Conservation (phyloP, 129 eudicot genomes). For the Smallanthus sonchifolius region DNA sequence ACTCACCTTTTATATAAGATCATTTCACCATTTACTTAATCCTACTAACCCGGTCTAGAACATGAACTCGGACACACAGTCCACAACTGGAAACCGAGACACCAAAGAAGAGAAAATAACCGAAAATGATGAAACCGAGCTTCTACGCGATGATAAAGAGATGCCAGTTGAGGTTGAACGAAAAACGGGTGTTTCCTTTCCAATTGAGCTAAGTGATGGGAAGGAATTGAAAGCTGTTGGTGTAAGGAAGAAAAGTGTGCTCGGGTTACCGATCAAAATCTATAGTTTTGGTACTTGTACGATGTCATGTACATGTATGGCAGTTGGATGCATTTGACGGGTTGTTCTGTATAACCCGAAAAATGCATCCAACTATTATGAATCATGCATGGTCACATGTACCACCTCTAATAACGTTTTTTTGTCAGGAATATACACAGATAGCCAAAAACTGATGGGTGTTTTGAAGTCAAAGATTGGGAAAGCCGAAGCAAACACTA, state of each 20-base stretch:
- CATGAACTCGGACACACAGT: conserved; percentile 8
- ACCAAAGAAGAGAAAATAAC: not conserved
- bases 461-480: conserved; percentile 44
- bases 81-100: not conserved
- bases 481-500: conserved; percentile 47
- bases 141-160: conserved; percentile 2
- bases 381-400: not conserved
- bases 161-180: conserved; percentile 44
- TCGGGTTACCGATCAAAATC: conserved; percentile 52
- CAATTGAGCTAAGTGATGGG: conserved; percentile 46
- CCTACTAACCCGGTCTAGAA: not conserved
- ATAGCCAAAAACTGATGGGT: conserved; percentile 43
- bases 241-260: conserved; percentile 59
- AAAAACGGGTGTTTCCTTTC: conserved; percentile 52
- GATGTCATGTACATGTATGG: not conserved
- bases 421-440: conserved; percentile 55
- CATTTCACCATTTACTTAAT: not conserved
- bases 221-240: conserved; percentile 56
- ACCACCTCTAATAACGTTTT: not conserved
- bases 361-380: not conserved
- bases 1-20: not conserved
- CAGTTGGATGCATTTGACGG: not conserved
- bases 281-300: conserved; percentile 48
- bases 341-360: not conserved
- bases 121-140: not conserved